Base-by-base conservation (phyloP, 768 basidiomycete species). In the Boletus sensibilis region DNA sequence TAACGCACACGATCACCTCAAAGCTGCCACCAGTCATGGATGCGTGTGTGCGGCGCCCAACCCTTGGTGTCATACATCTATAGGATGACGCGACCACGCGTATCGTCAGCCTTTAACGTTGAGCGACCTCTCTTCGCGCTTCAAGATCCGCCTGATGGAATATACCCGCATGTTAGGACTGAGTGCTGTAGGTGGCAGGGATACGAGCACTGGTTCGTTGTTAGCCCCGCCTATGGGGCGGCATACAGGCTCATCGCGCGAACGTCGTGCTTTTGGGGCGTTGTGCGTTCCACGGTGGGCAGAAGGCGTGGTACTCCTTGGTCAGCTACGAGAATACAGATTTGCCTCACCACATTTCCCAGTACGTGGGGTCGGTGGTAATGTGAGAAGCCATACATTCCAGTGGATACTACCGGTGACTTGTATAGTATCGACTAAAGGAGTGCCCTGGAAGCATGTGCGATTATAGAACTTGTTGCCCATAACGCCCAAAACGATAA, bases 61-160 rank as follows among this genome's bases (percentile, higher is more conserved):
- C 38, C 37, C 37, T 48, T 50, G 55, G 56, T 23, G 29, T 58
- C 44, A 47, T 55, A n/a, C 33, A 33, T n/a, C n/a, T n/a, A n/a
- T 3, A 23, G 23, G 12, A 42, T 45, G 31, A 42, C 25, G 20
- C 23, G 37, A 45, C 33, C 6, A 10, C 16, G 40, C 52, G 49
- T 39, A 20, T 50, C 43, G 27, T 41, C 46, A 31, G 20, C 25
- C 16, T 43, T 21, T 33, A 29, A 35, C 38, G 34, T 56, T 27
- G 64, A 48, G 39, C 37, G 23, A 48, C 16, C 20, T 11, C 40
- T 25, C 13, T 6, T 33, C 50, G n/a, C 8, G 38, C 56, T 55
- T 55, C 49, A 27, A 64, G 61, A 55, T 68, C 64, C 57, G 52
- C 53, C 16, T 38, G 61, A 65, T 55, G 55, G 49, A 18, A 48